Evolutionary conservation across 257 asterid species (phyloP).

Genomic region (Fraxinus anomala): DNA sequence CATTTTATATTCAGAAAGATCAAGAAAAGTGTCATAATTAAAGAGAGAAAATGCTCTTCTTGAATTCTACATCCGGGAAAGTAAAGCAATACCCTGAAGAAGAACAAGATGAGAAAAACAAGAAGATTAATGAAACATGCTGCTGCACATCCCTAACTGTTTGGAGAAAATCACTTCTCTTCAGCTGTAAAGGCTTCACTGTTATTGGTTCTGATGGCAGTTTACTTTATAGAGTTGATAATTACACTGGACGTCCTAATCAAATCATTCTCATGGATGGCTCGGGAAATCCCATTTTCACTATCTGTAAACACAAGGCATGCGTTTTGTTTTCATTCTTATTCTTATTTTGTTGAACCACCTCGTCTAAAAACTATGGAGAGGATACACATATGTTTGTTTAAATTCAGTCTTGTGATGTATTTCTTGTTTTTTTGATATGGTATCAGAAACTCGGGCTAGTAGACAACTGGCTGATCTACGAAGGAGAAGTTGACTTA

Average conservation of each 20-base stretch:
- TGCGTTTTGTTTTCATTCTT: neutral
- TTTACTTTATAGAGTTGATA: conserved; percentile 71
- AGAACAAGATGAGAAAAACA: conserved; percentile 1
- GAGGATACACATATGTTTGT: neutral
- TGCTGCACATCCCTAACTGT: conserved; percentile 54
- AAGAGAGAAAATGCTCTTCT: conserved; percentile 29
- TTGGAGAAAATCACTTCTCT: conserved; percentile 77
- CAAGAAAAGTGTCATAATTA: conserved; percentile 11
- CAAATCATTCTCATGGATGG: conserved; percentile 71
- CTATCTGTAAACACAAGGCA: conserved; percentile 66
- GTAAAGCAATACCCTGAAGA: conserved; percentile 43
- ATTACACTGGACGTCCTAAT: conserved; percentile 47
- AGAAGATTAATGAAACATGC: neutral
- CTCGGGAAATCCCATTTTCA: conserved; percentile 59
- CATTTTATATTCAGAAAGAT: conserved; percentile 20
- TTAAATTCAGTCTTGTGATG: neutral
- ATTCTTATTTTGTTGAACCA: neutral
- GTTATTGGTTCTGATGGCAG: conserved; percentile 62
- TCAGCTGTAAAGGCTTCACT: conserved; percentile 71
- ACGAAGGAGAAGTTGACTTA: conserved; percentile 64
- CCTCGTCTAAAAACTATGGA: neutral
- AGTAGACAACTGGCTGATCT: conserved; percentile 60
- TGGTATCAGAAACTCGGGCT: conserved; percentile 52
- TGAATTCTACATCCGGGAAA: conserved; percentile 46
- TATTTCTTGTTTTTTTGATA: neutral